Evolutionary conservation across 768 basidiomycete species (phyloP).

Genomic region (Macrolepiota dolichaula): DNA sequence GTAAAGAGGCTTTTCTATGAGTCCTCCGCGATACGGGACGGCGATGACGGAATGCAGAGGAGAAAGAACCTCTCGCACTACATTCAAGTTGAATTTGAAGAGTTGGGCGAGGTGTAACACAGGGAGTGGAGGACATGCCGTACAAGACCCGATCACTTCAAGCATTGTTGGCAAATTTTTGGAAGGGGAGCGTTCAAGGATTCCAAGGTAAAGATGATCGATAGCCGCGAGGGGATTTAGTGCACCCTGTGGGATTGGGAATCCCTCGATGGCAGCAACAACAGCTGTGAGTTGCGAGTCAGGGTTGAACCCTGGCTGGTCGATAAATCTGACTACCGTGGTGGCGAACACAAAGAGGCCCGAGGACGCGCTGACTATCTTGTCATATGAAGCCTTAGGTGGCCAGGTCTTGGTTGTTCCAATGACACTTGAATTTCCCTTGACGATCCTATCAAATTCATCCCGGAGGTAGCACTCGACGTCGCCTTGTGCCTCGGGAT

Average conservation of each 20-base stretch:
- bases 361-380: conserved; percentile 7
- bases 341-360: conserved; percentile 12
- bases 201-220: not conserved
- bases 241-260: not conserved
- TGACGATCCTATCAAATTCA: no score
- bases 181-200: not conserved
- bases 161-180: not conserved
- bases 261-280: not conserved
- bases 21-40: not conserved
- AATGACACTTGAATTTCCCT: no score
- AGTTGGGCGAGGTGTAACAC: not conserved
- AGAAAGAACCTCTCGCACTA: not conserved
- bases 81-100: not conserved
- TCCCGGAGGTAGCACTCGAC: no score
- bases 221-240: not conserved
- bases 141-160: not conserved
- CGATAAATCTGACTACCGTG: conserved; percentile 5
- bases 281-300: not conserved
- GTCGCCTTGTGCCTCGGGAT: no score
- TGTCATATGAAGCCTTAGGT: not conserved
- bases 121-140: not conserved
- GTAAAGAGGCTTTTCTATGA: not conserved
- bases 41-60: not conserved
- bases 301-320: conserved; percentile 6
- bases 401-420: not conserved